Evolutionary conservation across 257 asterid species (phyloP).

Genomic region (Przewalskia tangutica): DNA sequence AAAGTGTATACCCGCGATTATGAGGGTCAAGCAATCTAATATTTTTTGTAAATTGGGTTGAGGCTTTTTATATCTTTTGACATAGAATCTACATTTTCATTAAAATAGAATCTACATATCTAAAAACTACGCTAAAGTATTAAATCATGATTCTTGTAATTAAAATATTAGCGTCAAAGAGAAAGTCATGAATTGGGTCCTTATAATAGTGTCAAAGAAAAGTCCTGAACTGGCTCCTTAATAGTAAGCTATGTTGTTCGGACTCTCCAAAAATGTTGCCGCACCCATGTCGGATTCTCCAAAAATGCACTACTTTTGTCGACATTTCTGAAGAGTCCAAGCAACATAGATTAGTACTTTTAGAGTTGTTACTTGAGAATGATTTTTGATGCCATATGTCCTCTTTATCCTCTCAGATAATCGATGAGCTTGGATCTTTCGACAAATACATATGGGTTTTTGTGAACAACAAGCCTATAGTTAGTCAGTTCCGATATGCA

Average conservation of each 20-base stretch:
- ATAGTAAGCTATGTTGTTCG: too few species aligned
- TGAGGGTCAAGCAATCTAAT: neutral
- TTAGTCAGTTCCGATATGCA: constrained; percentile 69
- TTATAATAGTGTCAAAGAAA: too few species aligned
- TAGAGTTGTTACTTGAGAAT: neutral
- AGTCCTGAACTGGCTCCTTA: too few species aligned
- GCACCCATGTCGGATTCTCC: too few species aligned
- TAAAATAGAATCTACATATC: too few species aligned
- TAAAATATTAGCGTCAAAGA: neutral
- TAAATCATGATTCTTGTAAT: neutral
- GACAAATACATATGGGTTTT: constrained; percentile 86
- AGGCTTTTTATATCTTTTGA: neutral
- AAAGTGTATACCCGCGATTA: neutral
- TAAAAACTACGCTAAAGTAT: neutral
- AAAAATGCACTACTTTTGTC: too few species aligned
- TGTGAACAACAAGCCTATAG: constrained; percentile 65
- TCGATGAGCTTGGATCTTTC: constrained; percentile 71
- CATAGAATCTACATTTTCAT: neutral
- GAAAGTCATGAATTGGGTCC: neutral
- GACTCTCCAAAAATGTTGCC: too few species aligned
- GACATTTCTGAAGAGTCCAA: too few species aligned
- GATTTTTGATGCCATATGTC: neutral
- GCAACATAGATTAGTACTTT: neutral
- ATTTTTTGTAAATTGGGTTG: neutral
- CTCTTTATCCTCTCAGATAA: constrained; percentile 38